Base-by-base conservation (phyloP, 2,329 filamentous ascomycete genomes). In the Apiospora pterosperma region DNA sequence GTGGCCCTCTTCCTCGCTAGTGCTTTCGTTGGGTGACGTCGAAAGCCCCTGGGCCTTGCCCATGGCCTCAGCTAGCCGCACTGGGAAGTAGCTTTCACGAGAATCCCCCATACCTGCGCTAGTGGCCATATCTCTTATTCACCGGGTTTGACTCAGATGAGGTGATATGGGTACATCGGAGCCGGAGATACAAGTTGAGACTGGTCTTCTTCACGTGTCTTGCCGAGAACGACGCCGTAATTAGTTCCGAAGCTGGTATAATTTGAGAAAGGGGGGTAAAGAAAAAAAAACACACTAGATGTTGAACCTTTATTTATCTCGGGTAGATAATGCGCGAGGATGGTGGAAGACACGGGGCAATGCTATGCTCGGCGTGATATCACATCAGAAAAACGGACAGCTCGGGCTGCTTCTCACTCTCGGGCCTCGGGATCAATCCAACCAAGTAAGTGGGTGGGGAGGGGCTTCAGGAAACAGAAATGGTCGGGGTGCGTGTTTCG, bases 1-100 rank as follows among this genome's bases (percentile, higher is more conserved):
- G 59, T 81, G 81, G 63, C 82, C 81, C 67, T 82, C 36, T n/a
- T 39, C 81, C 63, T 81, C 81, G 41, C 80, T 82, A 2, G 79
- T 73, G 16, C 76, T 80, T 16, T 81, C 80, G 28, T 34, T 44
- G 31, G 60, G 39, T 14, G 60, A 34, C 28, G 36, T 41, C 21
- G 59, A 21, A 28, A 21, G 5, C 28, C 19, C 36, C 23, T 60
- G 23, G 5, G 61, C n/a, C 31, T 39, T n/a, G 28, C 14, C 39
- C 61, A 48, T 44, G 28, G 41, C 61, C 25, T 58, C 44, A 21
- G 21, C 52, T 31, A n/a, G 28, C 48, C 34, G 48, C 3, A 7
- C 28, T 21, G 48, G 28, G 19, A 55, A 55, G 48, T 31, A 34
- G 25, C 48, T 19, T 3, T 34, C 48, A 3, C 25, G 7, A 10